These are phyloP conservation scores for Aristolochia contorta DNA, from an alignment of 164 flowering plant species.

Conservation along the genomic window DNA sequence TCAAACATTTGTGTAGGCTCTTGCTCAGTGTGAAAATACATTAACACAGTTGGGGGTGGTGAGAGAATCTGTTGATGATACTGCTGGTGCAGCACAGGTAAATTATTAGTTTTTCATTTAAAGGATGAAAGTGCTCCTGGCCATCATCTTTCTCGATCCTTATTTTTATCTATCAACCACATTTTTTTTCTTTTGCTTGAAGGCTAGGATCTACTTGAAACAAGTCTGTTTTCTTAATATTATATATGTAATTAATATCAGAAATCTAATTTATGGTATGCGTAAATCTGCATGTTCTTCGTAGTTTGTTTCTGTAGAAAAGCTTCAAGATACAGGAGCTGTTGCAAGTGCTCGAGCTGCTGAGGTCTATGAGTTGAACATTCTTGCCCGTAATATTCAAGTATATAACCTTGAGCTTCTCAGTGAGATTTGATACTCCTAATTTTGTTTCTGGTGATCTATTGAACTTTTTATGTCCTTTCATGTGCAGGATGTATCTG, in stretches of 20 bases:
- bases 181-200: not conserved
- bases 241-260: not conserved
- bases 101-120: not conserved
- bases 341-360: constrained; percentile 87
- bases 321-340: constrained; percentile 74
- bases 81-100: constrained; percentile 98
- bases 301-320: constrained; percentile 62
- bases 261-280: not conserved
- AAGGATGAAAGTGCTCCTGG: not conserved
- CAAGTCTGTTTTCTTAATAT: not conserved
- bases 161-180: not conserved
- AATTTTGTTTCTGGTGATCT: not conserved
- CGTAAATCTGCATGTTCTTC: constrained; percentile 1
- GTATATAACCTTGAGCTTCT: constrained; percentile 19
- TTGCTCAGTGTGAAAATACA: constrained; percentile 96
- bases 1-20: constrained; percentile 48
- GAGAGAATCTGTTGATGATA: constrained; percentile 90
- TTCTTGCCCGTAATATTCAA: constrained; percentile 85
- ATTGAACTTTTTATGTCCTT: constrained; percentile 4
- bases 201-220: not conserved
- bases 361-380: constrained; percentile 57
- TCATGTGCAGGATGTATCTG: constrained; percentile 60
- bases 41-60: constrained; percentile 74
- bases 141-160: not conserved
- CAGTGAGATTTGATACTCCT: not conserved